These are phyloP conservation scores for Nothomitra cinnamomea DNA, from an alignment of 2,329 filamentous ascomycete genomes.

Conservation along the genomic window DNA sequence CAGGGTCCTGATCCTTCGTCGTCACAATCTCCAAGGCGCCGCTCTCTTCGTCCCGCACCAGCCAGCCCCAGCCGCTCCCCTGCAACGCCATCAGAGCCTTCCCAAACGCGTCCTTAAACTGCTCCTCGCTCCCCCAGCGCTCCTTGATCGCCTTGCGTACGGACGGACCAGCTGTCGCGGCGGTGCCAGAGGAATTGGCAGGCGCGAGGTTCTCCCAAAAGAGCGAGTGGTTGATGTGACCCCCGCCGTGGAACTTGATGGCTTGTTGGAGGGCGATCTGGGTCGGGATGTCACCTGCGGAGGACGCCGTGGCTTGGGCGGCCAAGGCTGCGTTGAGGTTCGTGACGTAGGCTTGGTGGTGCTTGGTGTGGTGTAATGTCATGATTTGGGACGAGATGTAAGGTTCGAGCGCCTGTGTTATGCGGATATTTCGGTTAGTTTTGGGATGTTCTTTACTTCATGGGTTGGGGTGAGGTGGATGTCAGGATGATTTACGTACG, in stretches of 20 bases:
- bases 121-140: constrained; percentile 51
- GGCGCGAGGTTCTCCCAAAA: constrained; percentile 79
- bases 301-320: constrained; percentile 39
- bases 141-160: constrained; percentile 43
- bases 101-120: constrained; percentile 49
- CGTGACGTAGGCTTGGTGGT: constrained; percentile 63
- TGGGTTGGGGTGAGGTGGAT: neutral
- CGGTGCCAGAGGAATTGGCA: constrained; percentile 37
- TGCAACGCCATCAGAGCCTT: constrained; percentile 52
- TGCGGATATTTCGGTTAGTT: neutral
- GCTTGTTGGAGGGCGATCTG: constrained; percentile 51
- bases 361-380: constrained; percentile 64
- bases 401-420: constrained; percentile 45
- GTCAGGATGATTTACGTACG: constrained; percentile 29
- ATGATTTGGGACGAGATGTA: constrained; percentile 65
- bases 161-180: constrained; percentile 35
- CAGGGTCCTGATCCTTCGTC: constrained; percentile 75
- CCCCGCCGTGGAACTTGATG: constrained; percentile 79
- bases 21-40: constrained; percentile 53
- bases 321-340: constrained; percentile 53
- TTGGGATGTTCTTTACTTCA: neutral
- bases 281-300: constrained; percentile 39
- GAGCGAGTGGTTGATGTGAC: constrained; percentile 82
- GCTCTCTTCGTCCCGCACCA: constrained; percentile 45
- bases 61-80: constrained; percentile 80